Percentiles rank a stretch among this genome's conserved stretches.
phyloP scores from a whole-genome alignment of 129 eudicot genomes.

The Flaveria ramosissima region DNA sequence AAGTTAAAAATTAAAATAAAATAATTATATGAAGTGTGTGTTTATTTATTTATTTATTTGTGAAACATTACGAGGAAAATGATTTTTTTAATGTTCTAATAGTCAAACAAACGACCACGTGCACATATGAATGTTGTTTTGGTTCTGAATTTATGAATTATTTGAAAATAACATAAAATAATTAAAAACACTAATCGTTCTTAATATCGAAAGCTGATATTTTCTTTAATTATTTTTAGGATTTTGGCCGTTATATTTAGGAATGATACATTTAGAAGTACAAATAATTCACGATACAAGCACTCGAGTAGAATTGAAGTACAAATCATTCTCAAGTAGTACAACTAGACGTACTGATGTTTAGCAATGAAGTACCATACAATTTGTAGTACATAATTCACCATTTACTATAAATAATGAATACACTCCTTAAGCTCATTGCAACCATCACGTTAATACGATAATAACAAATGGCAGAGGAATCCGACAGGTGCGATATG shows the following conservation, averaged over 20 bases:
- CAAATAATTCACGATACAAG: background rate
- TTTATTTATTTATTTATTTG: too few relatives aligned
- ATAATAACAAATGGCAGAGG: background rate
- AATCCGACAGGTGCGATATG: background rate
- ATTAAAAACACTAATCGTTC: too few relatives aligned
- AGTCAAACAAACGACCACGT: too few relatives aligned
- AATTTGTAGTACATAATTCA: slow-evolving; percentile 6
- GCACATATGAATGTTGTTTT: too few relatives aligned
- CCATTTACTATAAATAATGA: background rate
- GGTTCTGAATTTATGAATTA: too few relatives aligned
- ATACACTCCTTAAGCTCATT: background rate
- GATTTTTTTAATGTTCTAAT: too few relatives aligned
- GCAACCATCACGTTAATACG: background rate
- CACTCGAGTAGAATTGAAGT: background rate
- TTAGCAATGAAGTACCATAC: background rate
- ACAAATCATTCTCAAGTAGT: background rate
- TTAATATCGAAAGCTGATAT: too few relatives aligned
- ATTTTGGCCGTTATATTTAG: background rate
- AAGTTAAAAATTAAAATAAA: too few relatives aligned
- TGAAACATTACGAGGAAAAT: too few relatives aligned
- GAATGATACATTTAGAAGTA: too few relatives aligned
- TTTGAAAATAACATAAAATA: too few relatives aligned
- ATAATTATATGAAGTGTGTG: too few relatives aligned
- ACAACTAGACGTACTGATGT: background rate
- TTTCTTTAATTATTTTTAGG: background rate